These are phyloP conservation scores for Xylaria longipes DNA, from an alignment of 495 filamentous ascomycete species.

Conservation along the genomic window DNA sequence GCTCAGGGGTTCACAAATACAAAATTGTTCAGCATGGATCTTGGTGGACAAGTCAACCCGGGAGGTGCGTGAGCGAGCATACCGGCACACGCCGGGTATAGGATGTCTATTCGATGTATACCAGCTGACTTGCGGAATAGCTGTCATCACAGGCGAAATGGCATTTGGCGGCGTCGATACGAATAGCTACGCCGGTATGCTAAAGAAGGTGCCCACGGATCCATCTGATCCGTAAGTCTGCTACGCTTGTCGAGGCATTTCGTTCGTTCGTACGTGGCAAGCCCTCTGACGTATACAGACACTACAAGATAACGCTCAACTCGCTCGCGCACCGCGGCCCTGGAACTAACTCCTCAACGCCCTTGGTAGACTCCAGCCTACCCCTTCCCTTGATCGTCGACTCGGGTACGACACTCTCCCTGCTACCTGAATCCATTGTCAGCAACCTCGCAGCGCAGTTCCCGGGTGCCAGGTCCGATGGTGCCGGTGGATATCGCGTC, in stretches of 20 bases:
- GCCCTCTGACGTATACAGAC: conserved; percentile 48
- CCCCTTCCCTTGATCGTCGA: conserved; percentile 67
- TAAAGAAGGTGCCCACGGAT: conserved; percentile 54
- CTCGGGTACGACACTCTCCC: conserved; percentile 70
- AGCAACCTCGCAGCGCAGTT: conserved; percentile 55
- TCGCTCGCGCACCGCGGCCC: conserved; percentile 58
- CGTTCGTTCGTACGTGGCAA: conserved; percentile 51
- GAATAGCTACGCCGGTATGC: conserved; percentile 69
- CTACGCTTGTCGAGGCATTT: not conserved
- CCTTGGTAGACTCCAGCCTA: conserved; percentile 40
- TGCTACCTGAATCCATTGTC: conserved; percentile 66
- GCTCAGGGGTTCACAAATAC: conserved; percentile 67
- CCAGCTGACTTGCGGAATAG: conserved; percentile 35
- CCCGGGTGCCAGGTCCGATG: conserved; percentile 61
- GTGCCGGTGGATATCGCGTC: conserved; percentile 60
- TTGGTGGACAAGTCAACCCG: conserved; percentile 49
- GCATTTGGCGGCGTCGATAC: conserved; percentile 85
- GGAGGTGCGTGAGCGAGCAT: conserved; percentile 32
- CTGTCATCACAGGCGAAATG: conserved; percentile 65
- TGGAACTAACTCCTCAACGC: not conserved
- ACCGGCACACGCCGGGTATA: not conserved
- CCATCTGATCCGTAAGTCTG: conserved; percentile 38
- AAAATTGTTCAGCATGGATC: conserved; percentile 74
- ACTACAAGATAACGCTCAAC: conserved; percentile 61
- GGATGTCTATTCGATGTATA: not conserved